Conservation (phyloP, 176 grass and related monocot genomes). For the Carex parvula region DNA sequence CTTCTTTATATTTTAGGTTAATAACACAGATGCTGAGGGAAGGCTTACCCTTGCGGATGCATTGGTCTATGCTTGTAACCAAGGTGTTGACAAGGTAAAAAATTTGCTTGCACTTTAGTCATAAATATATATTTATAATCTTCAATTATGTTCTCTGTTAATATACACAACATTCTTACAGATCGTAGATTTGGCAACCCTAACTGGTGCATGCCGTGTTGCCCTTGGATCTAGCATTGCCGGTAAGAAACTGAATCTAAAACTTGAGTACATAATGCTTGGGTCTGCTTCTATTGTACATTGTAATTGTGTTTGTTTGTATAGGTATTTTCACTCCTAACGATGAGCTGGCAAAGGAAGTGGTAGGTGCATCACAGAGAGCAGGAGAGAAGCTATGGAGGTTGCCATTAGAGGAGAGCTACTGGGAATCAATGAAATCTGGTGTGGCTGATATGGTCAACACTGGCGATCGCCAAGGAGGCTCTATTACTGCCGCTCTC, state of each 20-base stretch:
- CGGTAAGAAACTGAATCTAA: slow-evolving; percentile 39
- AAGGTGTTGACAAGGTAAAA: slow-evolving; percentile 94
- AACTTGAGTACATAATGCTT: background rate
- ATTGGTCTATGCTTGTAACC: slow-evolving; percentile 92
- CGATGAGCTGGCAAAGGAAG: slow-evolving; percentile 85
- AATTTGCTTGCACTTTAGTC: background rate
- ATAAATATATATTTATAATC: no score
- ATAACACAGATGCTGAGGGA: slow-evolving; percentile 97
- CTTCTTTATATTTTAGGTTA: slow-evolving; percentile 49
- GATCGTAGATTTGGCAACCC: slow-evolving; percentile 90
- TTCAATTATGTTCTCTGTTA: background rate
- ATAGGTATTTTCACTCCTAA: slow-evolving; percentile 80
- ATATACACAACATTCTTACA: slow-evolving; percentile 30
- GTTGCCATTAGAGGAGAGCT: slow-evolving; percentile 86
- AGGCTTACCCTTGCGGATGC: slow-evolving; percentile 98
- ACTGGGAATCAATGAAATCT: slow-evolving; percentile 94
- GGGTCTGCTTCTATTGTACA: background rate
- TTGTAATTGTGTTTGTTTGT: background rate
- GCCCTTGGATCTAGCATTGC: slow-evolving; percentile 86
- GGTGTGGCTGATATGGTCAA: slow-evolving; percentile 96
- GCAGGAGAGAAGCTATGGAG: slow-evolving; percentile 97
- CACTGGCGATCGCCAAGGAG: slow-evolving; percentile 77
- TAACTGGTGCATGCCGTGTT: slow-evolving; percentile 75
- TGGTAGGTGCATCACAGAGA: slow-evolving; percentile 59
- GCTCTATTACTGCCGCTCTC: slow-evolving; percentile 75